These are phyloP conservation scores for Asterophora lycoperdoides DNA, from an alignment of 768 basidiomycete species.

Conservation along the genomic window DNA sequence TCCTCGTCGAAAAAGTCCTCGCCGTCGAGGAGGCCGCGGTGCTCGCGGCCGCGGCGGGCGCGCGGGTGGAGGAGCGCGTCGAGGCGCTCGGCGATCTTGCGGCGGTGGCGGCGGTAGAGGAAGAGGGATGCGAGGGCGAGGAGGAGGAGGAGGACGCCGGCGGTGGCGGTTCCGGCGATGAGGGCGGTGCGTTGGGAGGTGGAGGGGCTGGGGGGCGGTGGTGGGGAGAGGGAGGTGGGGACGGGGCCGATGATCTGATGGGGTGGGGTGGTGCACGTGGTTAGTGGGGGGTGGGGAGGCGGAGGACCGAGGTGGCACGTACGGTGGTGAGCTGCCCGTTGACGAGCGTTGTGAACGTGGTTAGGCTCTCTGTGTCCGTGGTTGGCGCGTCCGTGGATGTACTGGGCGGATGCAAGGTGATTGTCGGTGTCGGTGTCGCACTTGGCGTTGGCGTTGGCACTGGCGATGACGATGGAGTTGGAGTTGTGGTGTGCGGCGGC, in stretches of 20 bases:
- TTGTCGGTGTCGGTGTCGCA: not conserved
- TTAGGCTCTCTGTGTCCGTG: not conserved
- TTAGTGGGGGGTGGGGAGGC: not conserved
- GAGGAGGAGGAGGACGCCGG: conserved; percentile 6
- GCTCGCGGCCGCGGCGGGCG: no score
- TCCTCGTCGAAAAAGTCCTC: conserved; percentile 15
- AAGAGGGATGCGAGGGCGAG: conserved; percentile 1
- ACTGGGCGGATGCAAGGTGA: not conserved
- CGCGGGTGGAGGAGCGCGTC: not conserved
- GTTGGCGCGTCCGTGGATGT: not conserved
- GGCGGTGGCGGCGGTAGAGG: conserved; percentile 11
- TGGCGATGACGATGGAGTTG: not conserved
- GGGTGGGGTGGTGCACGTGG: no score
- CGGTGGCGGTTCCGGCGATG: conserved; percentile 8
- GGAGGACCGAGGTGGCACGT: no score
- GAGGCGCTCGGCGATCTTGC: conserved; percentile 9
- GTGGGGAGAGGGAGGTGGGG: conserved; percentile 11
- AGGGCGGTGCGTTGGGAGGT: not conserved
- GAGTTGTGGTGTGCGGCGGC: not conserved
- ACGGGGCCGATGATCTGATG: not conserved
- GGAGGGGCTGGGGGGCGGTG: not conserved
- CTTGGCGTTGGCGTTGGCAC: not conserved
- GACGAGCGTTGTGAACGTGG: not conserved
- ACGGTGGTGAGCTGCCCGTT: conserved; percentile 1
- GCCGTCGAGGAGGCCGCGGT: conserved; percentile 7